Evolutionary conservation across 768 basidiomycete species (phyloP), one percentile per base, ranked within the genome.

Genomic region (Chiua virens): DNA sequence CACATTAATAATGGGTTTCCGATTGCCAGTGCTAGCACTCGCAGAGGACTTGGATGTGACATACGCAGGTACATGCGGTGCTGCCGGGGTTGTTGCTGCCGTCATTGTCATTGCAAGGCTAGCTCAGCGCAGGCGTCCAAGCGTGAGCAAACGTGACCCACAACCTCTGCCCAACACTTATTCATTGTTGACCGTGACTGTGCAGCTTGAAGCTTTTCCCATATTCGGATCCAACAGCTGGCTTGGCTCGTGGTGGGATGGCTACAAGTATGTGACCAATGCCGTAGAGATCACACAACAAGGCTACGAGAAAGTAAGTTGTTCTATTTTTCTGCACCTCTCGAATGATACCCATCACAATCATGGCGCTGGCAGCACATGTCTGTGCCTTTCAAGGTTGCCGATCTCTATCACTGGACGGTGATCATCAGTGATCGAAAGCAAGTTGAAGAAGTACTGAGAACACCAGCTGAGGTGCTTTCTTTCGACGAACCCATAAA

Each of bases 361-460:
- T 32, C 17, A 54, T 13, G 3, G 32, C 18, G 6, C 43, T 45
- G 3, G 30, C 20, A 71, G 71, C 53, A 67, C 52, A 61, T 63
- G 25, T 52, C 45, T 11, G 47, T 50, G 3, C 49, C 66, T 5
- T 76, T 74, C 59, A 74, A 68, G 42, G 53, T 73, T 5, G 51
- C 70, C 0, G 50, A 54, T 3, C 23, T 58, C 5, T 21, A 28
- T 10, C 59, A 60, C 18, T 81, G 79, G 80, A 49, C 62, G 0
- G 70, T 80, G 27, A 39, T 82, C 17, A 38, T 75, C 1, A 60
- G 59, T 17, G 64, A 63, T 5, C 60, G 54, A 0, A 47, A 62
- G 15, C 46, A 67, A 3, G 55, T 76, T n/a, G 71, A 77, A 3
- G 77, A 79, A 23, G 18, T 78, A 7, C 59, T 66, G 8, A 73